Percentiles rank a stretch among this genome's conserved stretches.
Evolutionary conservation across 345 rosid species (phyloP).

Genomic region (Bretschneidera sinensis): DNA sequence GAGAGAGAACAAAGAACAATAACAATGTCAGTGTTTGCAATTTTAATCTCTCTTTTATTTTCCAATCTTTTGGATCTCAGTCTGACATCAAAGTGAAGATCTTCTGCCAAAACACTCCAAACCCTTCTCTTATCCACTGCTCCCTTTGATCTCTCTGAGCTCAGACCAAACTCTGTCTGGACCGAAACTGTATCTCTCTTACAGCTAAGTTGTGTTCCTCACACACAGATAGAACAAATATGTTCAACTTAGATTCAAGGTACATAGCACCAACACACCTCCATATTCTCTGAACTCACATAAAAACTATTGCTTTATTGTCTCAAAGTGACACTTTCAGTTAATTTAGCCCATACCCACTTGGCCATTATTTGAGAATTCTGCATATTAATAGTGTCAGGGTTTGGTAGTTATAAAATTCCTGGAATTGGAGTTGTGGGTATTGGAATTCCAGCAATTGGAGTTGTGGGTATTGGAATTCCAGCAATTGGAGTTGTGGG

Average conservation of each 20-base stretch:
- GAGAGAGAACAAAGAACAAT: slow-evolving; percentile 13
- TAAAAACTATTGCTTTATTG: slow-evolving; percentile 48
- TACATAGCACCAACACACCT: slow-evolving; percentile 35
- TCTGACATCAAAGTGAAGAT: slow-evolving; percentile 42
- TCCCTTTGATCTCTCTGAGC: slow-evolving; percentile 29
- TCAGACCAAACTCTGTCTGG: too few species aligned
- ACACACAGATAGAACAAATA: slow-evolving; percentile 35
- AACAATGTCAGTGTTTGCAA: slow-evolving; percentile 36
- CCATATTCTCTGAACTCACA: slow-evolving; percentile 50
- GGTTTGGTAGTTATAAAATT: slow-evolving; percentile 22
- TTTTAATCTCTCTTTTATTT: slow-evolving; percentile 20
- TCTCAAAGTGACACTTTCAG: slow-evolving; percentile 33
- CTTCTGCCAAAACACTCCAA: slow-evolving; percentile 33
- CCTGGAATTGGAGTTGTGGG: too few species aligned
- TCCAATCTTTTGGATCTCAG: slow-evolving; percentile 35
- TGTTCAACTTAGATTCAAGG: slow-evolving; percentile 49
- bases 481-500: too few species aligned
- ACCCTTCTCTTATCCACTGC: slow-evolving; percentile 30
- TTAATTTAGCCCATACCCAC: slow-evolving; percentile 62
- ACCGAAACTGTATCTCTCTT: slow-evolving; percentile 33
- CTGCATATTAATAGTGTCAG: slow-evolving; percentile 26
- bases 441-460: too few species aligned
- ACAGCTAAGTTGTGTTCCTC: slow-evolving; percentile 49
- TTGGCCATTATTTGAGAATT: slow-evolving; percentile 31
- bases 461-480: too few species aligned